Evolutionary conservation across 2,329 filamentous ascomycete species (phyloP).

Genomic region (Neonectria coccinea): DNA sequence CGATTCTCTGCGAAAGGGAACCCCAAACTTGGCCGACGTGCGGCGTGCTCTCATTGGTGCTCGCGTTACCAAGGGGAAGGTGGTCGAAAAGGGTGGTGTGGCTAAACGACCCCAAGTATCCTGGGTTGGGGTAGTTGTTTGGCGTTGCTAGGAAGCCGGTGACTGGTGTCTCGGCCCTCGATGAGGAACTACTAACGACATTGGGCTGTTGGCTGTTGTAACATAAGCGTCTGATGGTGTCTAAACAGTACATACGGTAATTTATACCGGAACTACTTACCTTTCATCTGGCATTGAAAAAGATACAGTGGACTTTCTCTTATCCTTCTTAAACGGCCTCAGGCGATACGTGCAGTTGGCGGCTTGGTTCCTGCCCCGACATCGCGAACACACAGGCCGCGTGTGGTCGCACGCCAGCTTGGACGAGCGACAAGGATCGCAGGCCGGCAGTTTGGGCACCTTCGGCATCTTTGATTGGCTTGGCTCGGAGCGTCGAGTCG

Average conservation of each 20-base stretch:
- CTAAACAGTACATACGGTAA: background rate
- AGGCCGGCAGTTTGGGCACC: slow-evolving; percentile 28
- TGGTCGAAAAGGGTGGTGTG: slow-evolving; percentile 34
- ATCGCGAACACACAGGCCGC: slow-evolving; percentile 44
- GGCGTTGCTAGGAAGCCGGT: slow-evolving; percentile 1
- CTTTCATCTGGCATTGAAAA: background rate
- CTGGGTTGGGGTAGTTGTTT: slow-evolving; percentile 39
- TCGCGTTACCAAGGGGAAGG: slow-evolving; percentile 12
- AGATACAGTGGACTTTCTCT: background rate
- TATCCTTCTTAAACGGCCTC: slow-evolving; percentile 24
- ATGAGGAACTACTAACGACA: background rate
- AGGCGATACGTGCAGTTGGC: slow-evolving; percentile 17
- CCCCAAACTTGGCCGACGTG: background rate
- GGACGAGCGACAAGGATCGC: slow-evolving; percentile 46
- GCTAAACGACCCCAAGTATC: slow-evolving; percentile 39
- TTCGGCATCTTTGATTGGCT: slow-evolving; percentile 7
- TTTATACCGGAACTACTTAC: background rate
- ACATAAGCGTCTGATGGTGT: background rate
- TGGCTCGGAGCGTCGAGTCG: background rate
- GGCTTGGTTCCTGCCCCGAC: slow-evolving; percentile 25
- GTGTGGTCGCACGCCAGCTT: slow-evolving; percentile 45
- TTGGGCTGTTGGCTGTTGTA: background rate
- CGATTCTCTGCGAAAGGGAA: background rate
- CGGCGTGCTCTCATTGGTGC: background rate
- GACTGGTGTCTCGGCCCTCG: slow-evolving; percentile 2